A percentile compares a stretch with the other conserved stretches of the same genome.
These are phyloP conservation scores for Kuraishia cidri DNA, from an alignment of 805 yeast species.

Conservation along the genomic window DNA sequence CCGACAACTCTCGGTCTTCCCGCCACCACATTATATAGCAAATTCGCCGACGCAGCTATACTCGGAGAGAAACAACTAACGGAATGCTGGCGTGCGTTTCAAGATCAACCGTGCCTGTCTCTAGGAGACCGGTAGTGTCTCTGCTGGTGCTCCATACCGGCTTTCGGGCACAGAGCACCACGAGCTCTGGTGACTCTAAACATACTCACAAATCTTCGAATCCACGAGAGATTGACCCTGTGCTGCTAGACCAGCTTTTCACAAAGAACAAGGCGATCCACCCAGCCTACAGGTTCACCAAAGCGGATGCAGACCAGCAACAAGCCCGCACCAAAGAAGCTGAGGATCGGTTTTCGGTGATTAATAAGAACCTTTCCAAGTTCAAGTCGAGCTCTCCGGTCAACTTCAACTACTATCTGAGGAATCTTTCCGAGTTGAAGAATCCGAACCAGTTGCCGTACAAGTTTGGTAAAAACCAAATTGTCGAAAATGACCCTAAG, in stretches of 20 bases:
- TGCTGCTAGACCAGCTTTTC: slow-evolving; percentile 18
- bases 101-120: too few relatives aligned
- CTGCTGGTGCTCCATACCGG: too few relatives aligned
- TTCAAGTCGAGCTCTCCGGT: slow-evolving; percentile 19
- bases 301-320: neutral
- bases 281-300: slow-evolving; percentile 1
- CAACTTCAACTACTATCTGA: slow-evolving; percentile 23
- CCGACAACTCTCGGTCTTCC: too few relatives aligned
- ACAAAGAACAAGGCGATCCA: slow-evolving; percentile 14
- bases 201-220: neutral
- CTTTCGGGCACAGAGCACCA: too few relatives aligned
- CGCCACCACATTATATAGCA: too few relatives aligned
- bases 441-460: slow-evolving; percentile 39
- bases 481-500: slow-evolving; percentile 31
- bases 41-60: too few relatives aligned
- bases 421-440: slow-evolving; percentile 19
- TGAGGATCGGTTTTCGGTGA: slow-evolving; percentile 12
- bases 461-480: slow-evolving; percentile 52
- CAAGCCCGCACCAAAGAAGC: slow-evolving; percentile 1
- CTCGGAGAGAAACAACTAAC: too few relatives aligned
- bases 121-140: too few relatives aligned
- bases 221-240: slow-evolving; percentile 14
- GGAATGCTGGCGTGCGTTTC: too few relatives aligned
- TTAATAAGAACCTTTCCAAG: slow-evolving; percentile 18
- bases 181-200: too few relatives aligned